Base-by-base conservation (phyloP, 345 rosid species). In the sweet orange (Citrus sinensis) region DNA sequence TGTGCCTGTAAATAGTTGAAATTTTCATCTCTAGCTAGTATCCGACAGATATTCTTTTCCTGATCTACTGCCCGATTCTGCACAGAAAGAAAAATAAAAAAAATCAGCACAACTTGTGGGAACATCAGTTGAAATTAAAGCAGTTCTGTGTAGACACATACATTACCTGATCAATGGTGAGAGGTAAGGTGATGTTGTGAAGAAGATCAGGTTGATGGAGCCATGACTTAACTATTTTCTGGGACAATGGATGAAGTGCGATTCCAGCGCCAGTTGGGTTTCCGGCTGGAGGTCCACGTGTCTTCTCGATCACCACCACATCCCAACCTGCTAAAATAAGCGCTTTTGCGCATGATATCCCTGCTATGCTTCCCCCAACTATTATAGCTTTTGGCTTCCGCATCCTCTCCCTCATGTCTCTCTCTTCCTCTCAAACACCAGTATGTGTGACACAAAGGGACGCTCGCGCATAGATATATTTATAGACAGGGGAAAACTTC, bases 261-360 rank as follows among this genome's bases (percentile, higher is more conserved):
- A 92, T 83, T 0, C 97, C 98, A 6, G 97, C 97, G 59, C 98
- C 95, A 8, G 95, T 89, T 16, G 94, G 88, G 75, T 90, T 89
- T 35, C 90, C 87, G 13, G 78, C 85, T 1, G 93, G 91, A 27
- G 94, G 90, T 65, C 84, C 68, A 20, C 59, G 11, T 0, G 90
- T 83, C 76, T 92, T 91, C 90, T 94, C 98, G 19, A 90, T 72
- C 2, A 92, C 89, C 9, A 86, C 34, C 17, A 91, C 91, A 17
- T 92, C 85, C 92, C 91, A 92, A 6, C 94, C 95, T 2, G 89
- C 27, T 27, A 27, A 27, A 27, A 27, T 27, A 27, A 27, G 27
- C 27, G 27, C 27, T 27, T 27, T 27, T 27, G 27, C 0, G 27
- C 27, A 27, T 27, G 27, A 27, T 27, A 27, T 27, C 27, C 27